Base-by-base conservation (phyloP, 306 rosid species). In the Trifolium repens region DNA sequence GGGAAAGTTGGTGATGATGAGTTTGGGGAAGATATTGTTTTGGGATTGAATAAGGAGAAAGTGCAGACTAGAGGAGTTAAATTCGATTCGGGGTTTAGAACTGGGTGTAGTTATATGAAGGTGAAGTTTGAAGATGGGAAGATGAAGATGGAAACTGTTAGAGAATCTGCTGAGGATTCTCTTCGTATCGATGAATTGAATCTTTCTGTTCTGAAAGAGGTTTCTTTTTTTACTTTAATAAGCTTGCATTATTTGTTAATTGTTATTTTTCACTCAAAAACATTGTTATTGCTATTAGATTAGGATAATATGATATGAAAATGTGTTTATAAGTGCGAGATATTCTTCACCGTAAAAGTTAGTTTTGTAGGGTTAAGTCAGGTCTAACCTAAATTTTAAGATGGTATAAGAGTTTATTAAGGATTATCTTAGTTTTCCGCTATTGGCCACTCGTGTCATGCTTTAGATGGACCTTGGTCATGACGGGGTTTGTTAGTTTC, bases 121-220 rank as follows among this genome's bases (percentile, higher is more conserved):
- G 80, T 92, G 34, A 86, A 69, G 67, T 94, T 90, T 37, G 96
- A 89, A 6, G 91, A 79, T 26, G 92, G 86, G 74, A 86, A 61
- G 74, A 75, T 94, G 92, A 84, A 27, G 76, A 82, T 86, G 83
- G 97, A 90, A 79, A 83, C 52, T 47, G 87, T 73, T 34, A 84
- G 66, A 40, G 90, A 90, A 49, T 26, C 91, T 0, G 97, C 96
- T 1, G 92, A 94, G 85, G 92, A 88, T 73, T 88, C 97, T 1
- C 85, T 92, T 53, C 72, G 74, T 19, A 22, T 24, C 30, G 69
- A 87, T n/a, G 96, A 94, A 53, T 74, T 94, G 85, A 88, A 92
- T 73, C 92, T 92, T 37, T 78, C 96, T 11, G 92, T 94, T 67
- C 68, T 94, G 70, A 92, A 94, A 85, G 97, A 94, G 97, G 99